phyloP scores from a whole-genome alignment of 2,329 filamentous ascomycete species.

The Elsinoe australis region DNA sequence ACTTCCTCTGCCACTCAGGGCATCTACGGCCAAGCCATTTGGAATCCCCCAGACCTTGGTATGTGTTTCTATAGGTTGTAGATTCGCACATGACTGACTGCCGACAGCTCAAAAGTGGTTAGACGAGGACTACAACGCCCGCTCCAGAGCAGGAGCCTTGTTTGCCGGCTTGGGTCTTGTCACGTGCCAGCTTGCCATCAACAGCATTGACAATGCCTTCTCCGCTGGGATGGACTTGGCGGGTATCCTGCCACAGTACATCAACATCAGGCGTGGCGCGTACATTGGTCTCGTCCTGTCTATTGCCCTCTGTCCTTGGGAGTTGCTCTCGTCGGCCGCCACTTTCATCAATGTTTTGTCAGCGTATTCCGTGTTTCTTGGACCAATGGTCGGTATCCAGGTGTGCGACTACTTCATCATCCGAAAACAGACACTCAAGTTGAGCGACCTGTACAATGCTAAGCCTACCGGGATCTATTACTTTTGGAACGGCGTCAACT shows the following conservation, averaged over 20 bases:
- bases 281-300: slow-evolving; percentile 42
- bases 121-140: slow-evolving; percentile 27
- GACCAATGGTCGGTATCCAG: slow-evolving; percentile 38
- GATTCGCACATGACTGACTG: no score
- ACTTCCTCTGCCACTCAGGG: slow-evolving; percentile 49
- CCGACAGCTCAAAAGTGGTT: slow-evolving; percentile 35
- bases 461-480: slow-evolving; percentile 36
- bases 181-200: slow-evolving; percentile 40
- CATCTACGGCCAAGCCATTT: slow-evolving; percentile 45
- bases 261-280: slow-evolving; percentile 50
- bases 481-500: slow-evolving; percentile 39
- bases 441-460: slow-evolving; percentile 39
- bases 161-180: slow-evolving; percentile 42
- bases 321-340: slow-evolving; percentile 41
- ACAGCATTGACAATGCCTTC: slow-evolving; percentile 42
- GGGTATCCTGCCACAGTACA: slow-evolving; percentile 44
- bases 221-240: slow-evolving; percentile 50
- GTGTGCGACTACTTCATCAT: slow-evolving; percentile 43
- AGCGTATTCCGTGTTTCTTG: slow-evolving; percentile 42
- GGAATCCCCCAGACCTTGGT: slow-evolving; percentile 41
- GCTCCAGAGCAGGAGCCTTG: slow-evolving; percentile 39
- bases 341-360: slow-evolving; percentile 43
- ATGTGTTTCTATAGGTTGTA: no score
- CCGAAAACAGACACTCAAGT: slow-evolving; percentile 33
- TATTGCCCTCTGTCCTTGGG: slow-evolving; percentile 45